Evolutionary conservation across 306 rosid species (phyloP).

Genomic region (Albizia julibrissin): DNA sequence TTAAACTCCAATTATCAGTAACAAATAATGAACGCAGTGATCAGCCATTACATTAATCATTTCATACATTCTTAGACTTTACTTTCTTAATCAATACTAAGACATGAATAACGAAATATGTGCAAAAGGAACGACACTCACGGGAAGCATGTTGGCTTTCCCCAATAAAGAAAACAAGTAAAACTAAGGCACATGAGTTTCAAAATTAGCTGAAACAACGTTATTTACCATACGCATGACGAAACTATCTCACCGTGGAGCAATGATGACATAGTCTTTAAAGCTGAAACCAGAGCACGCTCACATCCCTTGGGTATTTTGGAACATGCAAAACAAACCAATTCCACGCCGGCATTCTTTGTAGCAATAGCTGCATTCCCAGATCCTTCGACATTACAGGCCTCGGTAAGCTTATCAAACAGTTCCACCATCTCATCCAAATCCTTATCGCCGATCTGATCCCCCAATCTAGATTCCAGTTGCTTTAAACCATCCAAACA

Average conservation of each 20-base stretch:
- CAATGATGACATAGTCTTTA: constrained; percentile 55
- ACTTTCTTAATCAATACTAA: background rate
- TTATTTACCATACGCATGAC: background rate
- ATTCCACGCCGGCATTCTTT: constrained; percentile 66
- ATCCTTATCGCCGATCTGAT: constrained; percentile 12
- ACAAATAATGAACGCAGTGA: background rate
- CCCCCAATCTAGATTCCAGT: constrained; percentile 31
- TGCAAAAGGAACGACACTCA: background rate
- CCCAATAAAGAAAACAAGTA: background rate
- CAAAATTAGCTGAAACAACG: background rate
- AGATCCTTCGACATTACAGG: constrained; percentile 49
- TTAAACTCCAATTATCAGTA: background rate
- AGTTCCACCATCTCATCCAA: constrained; percentile 40
- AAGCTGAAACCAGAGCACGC: constrained; percentile 43
- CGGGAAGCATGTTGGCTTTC: background rate
- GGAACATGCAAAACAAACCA: constrained; percentile 62
- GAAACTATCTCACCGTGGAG: constrained; percentile 63
- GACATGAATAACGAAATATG: background rate
- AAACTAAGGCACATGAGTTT: background rate
- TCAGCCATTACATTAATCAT: background rate
- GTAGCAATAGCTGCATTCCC: constrained; percentile 68
- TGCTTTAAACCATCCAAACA: constrained; percentile 57
- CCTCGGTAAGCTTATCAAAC: constrained; percentile 47
- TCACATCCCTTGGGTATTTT: constrained; percentile 40
- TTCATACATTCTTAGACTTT: background rate